Base-by-base conservation (phyloP, 78 protist genomes). In the Dictyostelium brefeldianum region DNA sequence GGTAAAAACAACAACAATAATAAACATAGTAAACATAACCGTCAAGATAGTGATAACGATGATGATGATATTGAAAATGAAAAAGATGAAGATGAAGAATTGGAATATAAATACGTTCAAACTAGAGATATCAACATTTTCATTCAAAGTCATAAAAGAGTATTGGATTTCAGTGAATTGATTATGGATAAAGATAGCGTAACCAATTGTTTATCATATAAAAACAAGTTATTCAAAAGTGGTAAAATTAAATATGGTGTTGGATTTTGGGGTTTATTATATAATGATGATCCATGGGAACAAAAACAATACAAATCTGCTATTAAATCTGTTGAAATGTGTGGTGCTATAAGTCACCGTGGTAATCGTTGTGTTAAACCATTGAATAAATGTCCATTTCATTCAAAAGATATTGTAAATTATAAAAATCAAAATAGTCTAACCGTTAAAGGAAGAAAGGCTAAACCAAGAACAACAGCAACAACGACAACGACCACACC, bases 161-260 rank as follows among this genome's bases (percentile, higher is more conserved):
- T 62, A 62, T 62, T 62, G 25, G 25, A 62, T 62, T 62, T 62
- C 10, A 11, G 41, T 25, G 71, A 25, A 11, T 11, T 62, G 10
- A 25, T 62, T 25, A 62, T 62, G 71, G 71, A 62, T 62, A 62
- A 27, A 25, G 71, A 62, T 62, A 62, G 71, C 25, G 15, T 62
- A 25, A 62, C 71, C 71, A 62, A 62, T 62, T 62, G 71, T 25
- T 62, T 62, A 62, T 62, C 71, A 25, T 36, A 62, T 62, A 62
- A 62, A 27, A 10, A 62, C 10, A 62, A 62, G 25, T 15, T 62
- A 10, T 62, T 62, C 22, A 62, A 62, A 25, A 25, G 43, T 62
- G 71, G 71, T 62, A 62, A 62, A 62, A 62, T n/a, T 25, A 62
- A 62, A 62, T 62, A 15, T 62, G 71, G 71, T 27, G 41, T 62